Conservation (phyloP, 768 basidiomycete species). For the Pleurotus giganteus region DNA sequence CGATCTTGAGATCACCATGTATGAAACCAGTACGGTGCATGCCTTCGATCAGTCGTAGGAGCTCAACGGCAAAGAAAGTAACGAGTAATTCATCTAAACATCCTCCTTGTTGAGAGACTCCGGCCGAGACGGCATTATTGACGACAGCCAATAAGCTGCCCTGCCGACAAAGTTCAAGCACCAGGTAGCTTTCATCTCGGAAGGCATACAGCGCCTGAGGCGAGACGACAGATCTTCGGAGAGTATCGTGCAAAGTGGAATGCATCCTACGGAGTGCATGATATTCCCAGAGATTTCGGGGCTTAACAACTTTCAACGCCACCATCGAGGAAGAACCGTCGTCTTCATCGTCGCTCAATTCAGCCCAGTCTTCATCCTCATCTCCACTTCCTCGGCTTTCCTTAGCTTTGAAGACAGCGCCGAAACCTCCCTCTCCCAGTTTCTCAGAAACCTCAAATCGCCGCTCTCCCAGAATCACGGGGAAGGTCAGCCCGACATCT, state of each 20-base stretch:
- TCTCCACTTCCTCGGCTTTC: constrained; percentile 40
- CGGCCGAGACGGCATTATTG: constrained; percentile 75
- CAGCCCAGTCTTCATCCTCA: constrained; percentile 49
- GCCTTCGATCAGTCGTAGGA: constrained; percentile 77
- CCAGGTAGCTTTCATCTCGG: constrained; percentile 84
- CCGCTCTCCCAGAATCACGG: constrained; percentile 60
- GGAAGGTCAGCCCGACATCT: constrained; percentile 39
- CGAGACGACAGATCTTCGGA: constrained; percentile 68
- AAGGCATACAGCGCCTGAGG: constrained; percentile 83
- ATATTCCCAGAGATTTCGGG: constrained; percentile 91
- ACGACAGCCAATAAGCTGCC: constrained; percentile 92
- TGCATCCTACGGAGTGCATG: constrained; percentile 80
- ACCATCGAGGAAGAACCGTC: constrained; percentile 56
- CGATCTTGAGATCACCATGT: constrained; percentile 98
- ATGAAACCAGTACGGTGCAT: constrained; percentile 85
- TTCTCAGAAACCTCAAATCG: constrained; percentile 77
- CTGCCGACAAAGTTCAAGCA: constrained; percentile 86
- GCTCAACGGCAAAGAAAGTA: constrained; percentile 92
- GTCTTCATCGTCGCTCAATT: constrained; percentile 54
- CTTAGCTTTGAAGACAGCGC: constrained; percentile 87
- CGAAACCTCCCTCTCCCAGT: constrained; percentile 96
- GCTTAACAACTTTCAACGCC: constrained; percentile 91
- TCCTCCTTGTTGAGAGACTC: constrained; percentile 76
- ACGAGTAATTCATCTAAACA: constrained; percentile 91
- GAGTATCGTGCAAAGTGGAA: constrained; percentile 52